A percentile compares a stretch with the other conserved stretches of the same genome.
Conservation (phyloP, 139 green algal species). For the Chlorella vulgaris region DNA sequence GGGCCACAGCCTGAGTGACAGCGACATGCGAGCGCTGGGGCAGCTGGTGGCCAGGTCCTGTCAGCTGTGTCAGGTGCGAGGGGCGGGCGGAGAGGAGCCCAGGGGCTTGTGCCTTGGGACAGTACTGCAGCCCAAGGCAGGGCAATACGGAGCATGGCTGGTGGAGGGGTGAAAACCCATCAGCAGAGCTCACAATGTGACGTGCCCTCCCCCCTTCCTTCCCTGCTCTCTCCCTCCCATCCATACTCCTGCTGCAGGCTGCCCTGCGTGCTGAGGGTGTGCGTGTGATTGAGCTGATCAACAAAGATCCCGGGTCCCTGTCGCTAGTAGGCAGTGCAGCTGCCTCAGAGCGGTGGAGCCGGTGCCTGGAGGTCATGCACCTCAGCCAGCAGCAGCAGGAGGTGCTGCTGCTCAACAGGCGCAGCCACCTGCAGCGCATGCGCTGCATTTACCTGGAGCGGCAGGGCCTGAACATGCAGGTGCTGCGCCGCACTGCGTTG, state of each 20-base stretch:
- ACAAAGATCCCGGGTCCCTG: slow-evolving; percentile 15
- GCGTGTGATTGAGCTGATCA: slow-evolving; percentile 42
- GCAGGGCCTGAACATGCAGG: slow-evolving; percentile 48
- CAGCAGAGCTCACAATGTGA: too few species aligned
- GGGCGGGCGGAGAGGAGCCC: too few species aligned
- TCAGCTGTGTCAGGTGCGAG: slow-evolving; percentile 45
- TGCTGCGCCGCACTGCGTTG: background rate
- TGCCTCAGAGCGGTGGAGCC: background rate
- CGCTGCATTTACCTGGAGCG: slow-evolving; percentile 47
- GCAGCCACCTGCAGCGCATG: slow-evolving; percentile 49
- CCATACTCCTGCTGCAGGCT: too few species aligned
- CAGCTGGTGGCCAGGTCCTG: slow-evolving; percentile 35
- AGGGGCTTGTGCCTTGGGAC: background rate
- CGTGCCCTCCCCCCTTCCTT: too few species aligned
- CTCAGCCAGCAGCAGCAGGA: slow-evolving; percentile 41
- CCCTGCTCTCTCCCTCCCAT: too few species aligned
- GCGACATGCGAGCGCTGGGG: background rate
- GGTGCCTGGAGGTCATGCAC: slow-evolving; percentile 38
- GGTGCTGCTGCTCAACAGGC: slow-evolving; percentile 41
- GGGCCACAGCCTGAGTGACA: background rate
- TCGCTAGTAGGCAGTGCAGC: background rate
- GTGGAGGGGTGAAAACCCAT: too few species aligned
- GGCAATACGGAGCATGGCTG: background rate
- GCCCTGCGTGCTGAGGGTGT: slow-evolving; percentile 41
- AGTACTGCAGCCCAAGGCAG: background rate